These are phyloP conservation scores for Mallotus repandus DNA, from an alignment of 441 rosid species.

Conservation along the genomic window DNA sequence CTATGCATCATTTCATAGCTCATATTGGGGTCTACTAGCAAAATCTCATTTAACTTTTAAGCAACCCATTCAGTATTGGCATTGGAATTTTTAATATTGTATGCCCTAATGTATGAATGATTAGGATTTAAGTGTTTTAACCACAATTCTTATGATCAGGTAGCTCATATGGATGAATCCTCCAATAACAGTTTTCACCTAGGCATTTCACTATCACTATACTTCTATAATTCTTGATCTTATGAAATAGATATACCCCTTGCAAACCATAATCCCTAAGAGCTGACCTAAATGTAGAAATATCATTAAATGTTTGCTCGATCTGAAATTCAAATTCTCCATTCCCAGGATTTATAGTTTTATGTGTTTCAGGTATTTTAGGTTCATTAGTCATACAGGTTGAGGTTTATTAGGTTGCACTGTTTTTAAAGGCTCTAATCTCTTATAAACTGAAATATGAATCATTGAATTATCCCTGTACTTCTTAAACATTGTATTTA, in stretches of 20 bases:
- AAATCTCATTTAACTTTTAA: neutral
- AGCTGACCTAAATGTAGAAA: neutral
- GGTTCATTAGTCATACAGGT: no score
- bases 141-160: neutral
- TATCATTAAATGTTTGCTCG: no score
- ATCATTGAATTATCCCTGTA: no score
- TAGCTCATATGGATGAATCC: neutral
- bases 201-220: neutral
- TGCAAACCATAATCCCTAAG: neutral
- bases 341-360: no score
- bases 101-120: neutral
- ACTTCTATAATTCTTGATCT: neutral
- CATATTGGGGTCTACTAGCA: neutral
- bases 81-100: no score
- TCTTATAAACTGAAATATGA: no score
- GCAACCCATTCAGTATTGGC: neutral
- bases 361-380: no score
- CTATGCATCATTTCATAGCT: neutral
- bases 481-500: no score
- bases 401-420: no score
- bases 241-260: no score
- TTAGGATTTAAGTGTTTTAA: neutral
- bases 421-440: no score
- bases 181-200: neutral
- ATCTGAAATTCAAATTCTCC: neutral